Conservation (phyloP, 805 yeast genomes). For the Pichia scutulata region DNA sequence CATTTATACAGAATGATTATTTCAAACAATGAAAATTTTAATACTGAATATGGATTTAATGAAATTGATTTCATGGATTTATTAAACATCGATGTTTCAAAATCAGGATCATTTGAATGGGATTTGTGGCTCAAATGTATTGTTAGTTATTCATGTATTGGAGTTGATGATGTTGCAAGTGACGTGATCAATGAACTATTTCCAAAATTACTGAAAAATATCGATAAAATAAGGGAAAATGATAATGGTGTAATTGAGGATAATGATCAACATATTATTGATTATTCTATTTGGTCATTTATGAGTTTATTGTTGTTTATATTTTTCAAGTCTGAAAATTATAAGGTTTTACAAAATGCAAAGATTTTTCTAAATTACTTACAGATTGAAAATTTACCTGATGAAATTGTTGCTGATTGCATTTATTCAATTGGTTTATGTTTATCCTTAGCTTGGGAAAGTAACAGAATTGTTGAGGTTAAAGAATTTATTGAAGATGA, state of each 20-base stretch:
- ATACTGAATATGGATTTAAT: constrained; percentile 11
- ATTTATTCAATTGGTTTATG: background rate
- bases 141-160: constrained; percentile 38
- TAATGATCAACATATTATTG: background rate
- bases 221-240: constrained; percentile 1
- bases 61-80: constrained; percentile 9
- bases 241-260: background rate
- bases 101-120: constrained; percentile 31
- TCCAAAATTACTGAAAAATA: constrained; percentile 20
- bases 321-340: constrained; percentile 41
- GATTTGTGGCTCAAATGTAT: constrained; percentile 32
- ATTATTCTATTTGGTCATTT: constrained; percentile 8
- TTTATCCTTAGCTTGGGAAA: constrained; percentile 36
- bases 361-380: constrained; percentile 37
- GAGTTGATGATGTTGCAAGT: constrained; percentile 43
- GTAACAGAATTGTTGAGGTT: constrained; percentile 18
- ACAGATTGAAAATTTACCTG: constrained; percentile 28
- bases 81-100: constrained; percentile 10
- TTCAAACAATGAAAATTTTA: constrained; percentile 27
- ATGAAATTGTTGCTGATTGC: constrained; percentile 24
- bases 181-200: constrained; percentile 23
- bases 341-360: constrained; percentile 40
- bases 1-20: constrained; percentile 43
- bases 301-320: constrained; percentile 33
- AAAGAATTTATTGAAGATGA: constrained; percentile 19